Percentiles rank a stretch among this genome's conserved stretches.
phyloP scores from a whole-genome alignment of 2,329 filamentous ascomycete genomes.

The Penicillium sp. region DNA sequence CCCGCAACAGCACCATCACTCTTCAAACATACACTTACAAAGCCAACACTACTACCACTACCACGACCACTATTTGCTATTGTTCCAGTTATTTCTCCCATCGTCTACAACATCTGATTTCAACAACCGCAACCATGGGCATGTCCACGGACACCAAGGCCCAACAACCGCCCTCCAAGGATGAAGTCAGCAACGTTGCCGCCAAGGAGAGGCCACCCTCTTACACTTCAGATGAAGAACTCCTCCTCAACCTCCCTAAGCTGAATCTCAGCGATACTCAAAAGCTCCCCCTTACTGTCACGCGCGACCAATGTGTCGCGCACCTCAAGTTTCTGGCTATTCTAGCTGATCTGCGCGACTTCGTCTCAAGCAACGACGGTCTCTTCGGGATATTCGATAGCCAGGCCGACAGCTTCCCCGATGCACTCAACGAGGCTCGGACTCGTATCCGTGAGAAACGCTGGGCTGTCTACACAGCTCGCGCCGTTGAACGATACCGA shows the following conservation, averaged over 20 bases:
- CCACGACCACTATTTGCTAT: not conserved
- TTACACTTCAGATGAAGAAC: constrained; percentile 14
- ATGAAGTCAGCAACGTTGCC: not conserved
- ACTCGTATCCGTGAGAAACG: constrained; percentile 68
- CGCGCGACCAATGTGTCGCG: constrained; percentile 65
- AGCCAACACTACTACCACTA: not conserved
- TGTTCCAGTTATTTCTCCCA: not conserved
- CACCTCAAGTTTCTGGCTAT: constrained; percentile 75
- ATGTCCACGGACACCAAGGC: constrained; percentile 14
- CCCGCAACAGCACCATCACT: not conserved
- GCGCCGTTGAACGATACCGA: constrained; percentile 69
- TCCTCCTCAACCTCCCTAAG: constrained; percentile 26
- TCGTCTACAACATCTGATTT: not conserved
- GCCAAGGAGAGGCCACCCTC: constrained; percentile 17
- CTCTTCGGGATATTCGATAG: constrained; percentile 67
- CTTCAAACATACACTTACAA: too few species aligned
- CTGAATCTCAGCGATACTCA: constrained; percentile 24
- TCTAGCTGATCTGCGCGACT: constrained; percentile 69
- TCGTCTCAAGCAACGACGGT: constrained; percentile 67
- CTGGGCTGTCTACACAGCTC: constrained; percentile 71
- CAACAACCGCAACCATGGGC: constrained; percentile 14
- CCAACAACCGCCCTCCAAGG: constrained; percentile 9
- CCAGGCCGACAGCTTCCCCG: constrained; percentile 40
- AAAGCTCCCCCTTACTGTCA: constrained; percentile 23
- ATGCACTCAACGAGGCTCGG: constrained; percentile 49